A percentile compares a stretch with the other conserved stretches of the same genome.
These are phyloP conservation scores for Monosporascus sp. DNA, from an alignment of 2,329 filamentous ascomycete genomes.

Conservation along the genomic window DNA sequence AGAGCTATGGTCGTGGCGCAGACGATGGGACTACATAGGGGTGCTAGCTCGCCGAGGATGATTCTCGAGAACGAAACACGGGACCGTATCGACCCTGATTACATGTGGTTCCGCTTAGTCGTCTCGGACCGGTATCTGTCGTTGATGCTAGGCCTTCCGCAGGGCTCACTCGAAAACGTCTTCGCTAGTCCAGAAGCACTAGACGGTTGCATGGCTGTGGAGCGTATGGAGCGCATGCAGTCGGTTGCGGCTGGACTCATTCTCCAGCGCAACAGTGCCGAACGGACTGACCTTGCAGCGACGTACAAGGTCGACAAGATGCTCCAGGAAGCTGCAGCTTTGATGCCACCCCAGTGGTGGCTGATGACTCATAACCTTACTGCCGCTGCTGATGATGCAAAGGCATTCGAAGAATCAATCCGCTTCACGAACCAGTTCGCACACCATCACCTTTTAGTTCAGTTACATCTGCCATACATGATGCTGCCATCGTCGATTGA, in stretches of 20 bases:
- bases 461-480: slow-evolving; percentile 42
- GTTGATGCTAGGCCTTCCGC: slow-evolving; percentile 41
- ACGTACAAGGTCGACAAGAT: slow-evolving; percentile 32
- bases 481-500: slow-evolving; percentile 24
- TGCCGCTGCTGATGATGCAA: slow-evolving; percentile 7
- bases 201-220: slow-evolving; percentile 17
- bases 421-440: slow-evolving; percentile 36
- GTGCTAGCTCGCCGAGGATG: slow-evolving; percentile 1
- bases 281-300: slow-evolving; percentile 19
- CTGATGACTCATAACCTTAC: slow-evolving; percentile 17
- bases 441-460: slow-evolving; percentile 37
- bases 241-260: slow-evolving; percentile 31
- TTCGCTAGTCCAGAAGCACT: slow-evolving; percentile 25
- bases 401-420: slow-evolving; percentile 25
- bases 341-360: slow-evolving; percentile 41
- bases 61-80: slow-evolving; percentile 22
- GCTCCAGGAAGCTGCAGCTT: slow-evolving; percentile 30
- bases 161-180: slow-evolving; percentile 25
- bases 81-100: slow-evolving; percentile 25
- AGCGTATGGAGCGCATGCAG: slow-evolving; percentile 28
- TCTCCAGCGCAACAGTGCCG: slow-evolving; percentile 30
- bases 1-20: slow-evolving; percentile 41
- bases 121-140: slow-evolving; percentile 42
- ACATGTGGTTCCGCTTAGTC: slow-evolving; percentile 43
- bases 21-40: slow-evolving; percentile 30